Conservation (phyloP, 441 rosid genomes). For the Populus hybrid region DNA sequence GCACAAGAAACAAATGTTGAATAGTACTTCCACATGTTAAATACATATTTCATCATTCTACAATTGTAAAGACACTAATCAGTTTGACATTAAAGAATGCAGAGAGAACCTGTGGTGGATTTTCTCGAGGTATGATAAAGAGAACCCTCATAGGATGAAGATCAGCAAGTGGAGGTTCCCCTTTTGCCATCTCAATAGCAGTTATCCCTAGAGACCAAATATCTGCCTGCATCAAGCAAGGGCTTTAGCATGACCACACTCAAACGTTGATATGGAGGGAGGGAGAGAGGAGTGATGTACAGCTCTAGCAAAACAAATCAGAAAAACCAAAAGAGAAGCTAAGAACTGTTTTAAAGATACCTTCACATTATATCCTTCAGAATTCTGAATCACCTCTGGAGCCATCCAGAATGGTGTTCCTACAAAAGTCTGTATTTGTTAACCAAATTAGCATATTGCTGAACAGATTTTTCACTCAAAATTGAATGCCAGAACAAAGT, state of each 20-base stretch:
- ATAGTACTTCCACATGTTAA: slow-evolving; percentile 2
- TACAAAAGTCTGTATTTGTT: slow-evolving; percentile 83
- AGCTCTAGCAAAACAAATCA: slow-evolving; percentile 17
- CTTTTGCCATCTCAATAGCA: slow-evolving; percentile 98
- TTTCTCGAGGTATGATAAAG: slow-evolving; percentile 98
- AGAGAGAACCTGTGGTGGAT: slow-evolving; percentile 91
- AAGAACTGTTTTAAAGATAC: slow-evolving; percentile 30
- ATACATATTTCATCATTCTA: slow-evolving; percentile 4
- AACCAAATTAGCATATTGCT: slow-evolving; percentile 40
- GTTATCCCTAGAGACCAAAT: slow-evolving; percentile 99
- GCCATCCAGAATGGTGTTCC: slow-evolving; percentile 99
- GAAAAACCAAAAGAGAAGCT: not conserved
- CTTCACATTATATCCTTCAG: slow-evolving; percentile 98
- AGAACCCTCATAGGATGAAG: slow-evolving; percentile 99
- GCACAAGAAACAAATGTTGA: slow-evolving; percentile 32
- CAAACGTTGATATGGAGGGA: not conserved
- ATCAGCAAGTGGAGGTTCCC: slow-evolving; percentile 99
- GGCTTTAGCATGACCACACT: slow-evolving; percentile 15
- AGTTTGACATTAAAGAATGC: slow-evolving; percentile 24
- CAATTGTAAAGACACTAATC: slow-evolving; percentile 15
- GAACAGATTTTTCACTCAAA: slow-evolving; percentile 13
- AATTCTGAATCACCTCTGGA: slow-evolving; percentile 98
- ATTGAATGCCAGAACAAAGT: slow-evolving; percentile 6
- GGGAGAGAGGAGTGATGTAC: not conserved
- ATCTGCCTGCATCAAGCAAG: slow-evolving; percentile 76